These are phyloP conservation scores for Amylocarpus encephaloides DNA, from an alignment of 2,329 filamentous ascomycete species.

Conservation along the genomic window DNA sequence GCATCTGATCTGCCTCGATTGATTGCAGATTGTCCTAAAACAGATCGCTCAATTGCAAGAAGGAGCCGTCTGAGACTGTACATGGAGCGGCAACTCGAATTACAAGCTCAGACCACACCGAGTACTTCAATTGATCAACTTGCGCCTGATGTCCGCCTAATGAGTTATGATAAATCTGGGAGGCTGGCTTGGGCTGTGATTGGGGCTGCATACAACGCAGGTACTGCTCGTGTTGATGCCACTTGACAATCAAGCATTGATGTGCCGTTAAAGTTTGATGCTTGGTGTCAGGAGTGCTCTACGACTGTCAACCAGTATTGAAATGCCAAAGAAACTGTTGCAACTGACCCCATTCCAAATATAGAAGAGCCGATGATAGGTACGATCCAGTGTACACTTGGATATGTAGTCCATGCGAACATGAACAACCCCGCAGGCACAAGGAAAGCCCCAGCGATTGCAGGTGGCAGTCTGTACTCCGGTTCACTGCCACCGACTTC, in stretches of 20 bases:
- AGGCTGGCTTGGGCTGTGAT: not conserved
- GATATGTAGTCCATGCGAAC: constrained; percentile 80
- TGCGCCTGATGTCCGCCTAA: too few relatives aligned
- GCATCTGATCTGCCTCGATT: not conserved
- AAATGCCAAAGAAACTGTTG: constrained; percentile 19
- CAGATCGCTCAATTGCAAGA: not conserved
- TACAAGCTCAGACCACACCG: too few relatives aligned
- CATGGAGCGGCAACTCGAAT: too few relatives aligned
- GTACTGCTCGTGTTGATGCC: constrained; percentile 17
- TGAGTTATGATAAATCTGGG: too few relatives aligned
- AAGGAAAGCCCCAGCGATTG: constrained; percentile 66
- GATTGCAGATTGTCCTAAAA: constrained; percentile 6
- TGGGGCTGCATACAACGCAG: constrained; percentile 15
- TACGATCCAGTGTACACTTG: constrained; percentile 68
- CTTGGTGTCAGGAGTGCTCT: constrained; percentile 2
- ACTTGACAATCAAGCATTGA: constrained; percentile 14
- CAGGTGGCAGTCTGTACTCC: constrained; percentile 76
- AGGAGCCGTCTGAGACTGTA: too few relatives aligned
- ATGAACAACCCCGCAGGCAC: constrained; percentile 80
- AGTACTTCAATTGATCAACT: too few relatives aligned
- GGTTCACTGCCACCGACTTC: constrained; percentile 58
- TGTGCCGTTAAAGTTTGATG: not conserved
- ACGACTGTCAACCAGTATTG: not conserved
- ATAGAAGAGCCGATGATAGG: constrained; percentile 66
- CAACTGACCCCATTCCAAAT: constrained; percentile 63